phyloP scores from a whole-genome alignment of 306 rosid species.

The Cyamopsis tetragonoloba region DNA sequence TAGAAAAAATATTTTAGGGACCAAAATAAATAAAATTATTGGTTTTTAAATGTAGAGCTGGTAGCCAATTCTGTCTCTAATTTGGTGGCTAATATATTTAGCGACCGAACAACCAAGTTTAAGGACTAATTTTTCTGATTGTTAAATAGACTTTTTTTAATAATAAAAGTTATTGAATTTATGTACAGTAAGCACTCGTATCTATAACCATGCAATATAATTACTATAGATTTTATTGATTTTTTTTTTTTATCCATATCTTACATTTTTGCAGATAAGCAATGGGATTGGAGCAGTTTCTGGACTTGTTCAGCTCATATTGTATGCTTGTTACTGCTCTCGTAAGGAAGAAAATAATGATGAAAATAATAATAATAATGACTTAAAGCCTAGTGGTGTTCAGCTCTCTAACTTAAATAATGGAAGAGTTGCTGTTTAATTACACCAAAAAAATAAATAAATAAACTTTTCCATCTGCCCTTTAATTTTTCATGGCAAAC shows the following conservation, averaged over 20 bases:
- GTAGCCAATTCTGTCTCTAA: too few relatives aligned
- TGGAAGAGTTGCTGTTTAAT: conserved; percentile 8
- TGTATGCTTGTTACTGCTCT: conserved; percentile 39
- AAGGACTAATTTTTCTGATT: too few relatives aligned
- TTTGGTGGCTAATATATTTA: too few relatives aligned
- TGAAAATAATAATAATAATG: background rate
- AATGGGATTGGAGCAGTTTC: conserved; percentile 59
- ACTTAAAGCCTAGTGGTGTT: conserved; percentile 24
- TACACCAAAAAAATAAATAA: background rate
- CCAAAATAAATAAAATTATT: too few relatives aligned
- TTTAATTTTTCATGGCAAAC: background rate
- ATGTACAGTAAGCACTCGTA: too few relatives aligned
- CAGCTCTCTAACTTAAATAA: conserved; percentile 33
- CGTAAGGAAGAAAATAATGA: background rate
- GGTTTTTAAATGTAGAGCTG: too few relatives aligned
- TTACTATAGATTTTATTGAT: too few relatives aligned
- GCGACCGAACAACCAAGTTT: too few relatives aligned
- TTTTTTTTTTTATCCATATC: background rate
- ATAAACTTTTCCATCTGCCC: background rate
- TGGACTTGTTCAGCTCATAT: conserved; percentile 49
- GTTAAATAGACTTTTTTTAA: too few relatives aligned
- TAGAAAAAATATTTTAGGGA: too few relatives aligned
- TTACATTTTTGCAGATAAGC: conserved; percentile 50
- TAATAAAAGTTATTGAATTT: too few relatives aligned
- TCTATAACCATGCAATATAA: too few relatives aligned